phyloP scores from a whole-genome alignment of 306 rosid genomes.

The Luffa acutangula region DNA sequence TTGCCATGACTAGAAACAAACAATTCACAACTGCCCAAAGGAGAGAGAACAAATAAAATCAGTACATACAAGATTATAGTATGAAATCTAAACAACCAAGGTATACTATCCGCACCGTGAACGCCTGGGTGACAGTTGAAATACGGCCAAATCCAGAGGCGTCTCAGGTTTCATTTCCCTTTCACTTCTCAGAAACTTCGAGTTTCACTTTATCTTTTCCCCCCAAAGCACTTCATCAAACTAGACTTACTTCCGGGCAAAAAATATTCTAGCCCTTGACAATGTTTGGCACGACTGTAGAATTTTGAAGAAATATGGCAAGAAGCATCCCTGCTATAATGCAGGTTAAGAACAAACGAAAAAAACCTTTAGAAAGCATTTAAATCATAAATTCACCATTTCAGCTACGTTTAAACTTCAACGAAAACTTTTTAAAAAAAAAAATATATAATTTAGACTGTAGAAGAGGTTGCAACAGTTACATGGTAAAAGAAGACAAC shows the following conservation, averaged over 20 bases:
- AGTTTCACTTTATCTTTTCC: slow-evolving; percentile 19
- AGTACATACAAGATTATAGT: slow-evolving; percentile 2
- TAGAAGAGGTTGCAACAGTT: not conserved
- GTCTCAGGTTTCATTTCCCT: slow-evolving; percentile 79
- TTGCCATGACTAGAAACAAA: slow-evolving; percentile 60
- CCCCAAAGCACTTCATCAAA: slow-evolving; percentile 31
- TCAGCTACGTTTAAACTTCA: not conserved
- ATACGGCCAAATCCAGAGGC: slow-evolving; percentile 80
- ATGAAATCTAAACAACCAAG: slow-evolving; percentile 7
- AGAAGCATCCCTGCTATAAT: not conserved
- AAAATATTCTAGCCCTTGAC: slow-evolving; percentile 11
- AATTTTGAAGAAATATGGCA: not conserved
- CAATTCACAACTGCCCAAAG: slow-evolving; percentile 68
- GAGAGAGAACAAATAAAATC: slow-evolving; percentile 3
- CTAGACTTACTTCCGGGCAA: slow-evolving; percentile 17
- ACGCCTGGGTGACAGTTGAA: slow-evolving; percentile 83
- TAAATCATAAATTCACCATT: not conserved
- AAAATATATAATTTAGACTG: not conserved
- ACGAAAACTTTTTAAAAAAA: not conserved
- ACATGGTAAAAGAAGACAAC: not conserved
- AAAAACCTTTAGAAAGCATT: not conserved
- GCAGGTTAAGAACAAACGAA: not conserved
- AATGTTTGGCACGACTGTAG: slow-evolving; percentile 18
- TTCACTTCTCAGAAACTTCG: slow-evolving; percentile 10
- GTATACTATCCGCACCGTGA: slow-evolving; percentile 44